A percentile compares a stretch with the other conserved stretches of the same genome.
Conservation (phyloP, 306 rosid genomes). For the Gillenia trifoliata region DNA sequence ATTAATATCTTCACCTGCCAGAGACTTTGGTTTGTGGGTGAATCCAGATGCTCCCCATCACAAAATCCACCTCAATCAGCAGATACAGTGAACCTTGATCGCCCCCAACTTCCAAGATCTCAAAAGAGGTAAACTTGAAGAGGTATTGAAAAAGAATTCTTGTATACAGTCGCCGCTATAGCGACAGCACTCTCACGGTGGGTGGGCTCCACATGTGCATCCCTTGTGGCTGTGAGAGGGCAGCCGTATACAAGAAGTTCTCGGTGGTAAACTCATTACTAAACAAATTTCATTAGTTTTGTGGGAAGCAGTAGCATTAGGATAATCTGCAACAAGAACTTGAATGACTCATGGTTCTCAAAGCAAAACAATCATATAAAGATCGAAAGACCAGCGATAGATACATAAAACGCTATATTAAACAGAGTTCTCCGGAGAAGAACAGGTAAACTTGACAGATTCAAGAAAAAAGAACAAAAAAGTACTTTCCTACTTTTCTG, state of each 20-base stretch:
- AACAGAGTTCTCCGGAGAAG: slow-evolving; percentile 56
- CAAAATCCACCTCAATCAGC: not conserved
- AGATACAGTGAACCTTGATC: not conserved
- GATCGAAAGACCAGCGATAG: slow-evolving; percentile 23
- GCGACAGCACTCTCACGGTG: not conserved
- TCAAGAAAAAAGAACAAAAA: slow-evolving; percentile 14
- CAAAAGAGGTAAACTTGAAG: not conserved
- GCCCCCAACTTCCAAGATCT: slow-evolving; percentile 1
- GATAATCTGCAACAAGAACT: slow-evolving; percentile 19
- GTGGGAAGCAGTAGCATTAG: slow-evolving; percentile 1
- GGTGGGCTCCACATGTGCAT: too few relatives aligned
- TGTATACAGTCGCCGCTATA: not conserved
- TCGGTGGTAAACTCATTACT: not conserved
- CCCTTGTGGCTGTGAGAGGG: not conserved
- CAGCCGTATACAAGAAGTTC: not conserved
- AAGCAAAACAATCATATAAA: slow-evolving; percentile 11
- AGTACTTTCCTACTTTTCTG: slow-evolving; percentile 51
- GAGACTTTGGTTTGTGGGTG: not conserved
- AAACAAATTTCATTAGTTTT: not conserved
- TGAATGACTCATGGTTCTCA: slow-evolving; percentile 19
- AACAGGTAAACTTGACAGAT: slow-evolving; percentile 37
- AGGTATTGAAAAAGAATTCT: not conserved
- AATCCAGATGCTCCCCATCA: not conserved
- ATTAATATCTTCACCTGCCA: not conserved
- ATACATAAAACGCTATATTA: slow-evolving; percentile 48